Percentiles rank a stretch among this genome's conserved stretches.
These are phyloP conservation scores for Agarophyton chilense DNA, from an alignment of 23 red algal genomes.

Conservation along the genomic window DNA sequence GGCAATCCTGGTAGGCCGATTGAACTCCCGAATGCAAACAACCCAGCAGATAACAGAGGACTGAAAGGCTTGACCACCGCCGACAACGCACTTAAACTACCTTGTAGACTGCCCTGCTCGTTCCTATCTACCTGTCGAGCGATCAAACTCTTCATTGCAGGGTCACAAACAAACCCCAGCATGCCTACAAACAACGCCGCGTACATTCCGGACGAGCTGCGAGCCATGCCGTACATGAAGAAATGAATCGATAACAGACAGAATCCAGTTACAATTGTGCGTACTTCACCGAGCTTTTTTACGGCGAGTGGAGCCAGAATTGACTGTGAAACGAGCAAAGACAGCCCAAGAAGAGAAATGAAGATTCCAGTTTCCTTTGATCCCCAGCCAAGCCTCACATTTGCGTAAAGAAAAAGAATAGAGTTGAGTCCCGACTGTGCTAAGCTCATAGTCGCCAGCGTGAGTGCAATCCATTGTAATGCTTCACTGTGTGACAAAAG, in stretches of 20 bases:
- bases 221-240: constrained; percentile 56
- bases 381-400: constrained; percentile 68
- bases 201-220: constrained; percentile 22
- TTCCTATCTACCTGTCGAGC: constrained; percentile 50
- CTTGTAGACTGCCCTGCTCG: constrained; percentile 69
- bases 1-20: constrained; percentile 45
- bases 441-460: constrained; percentile 6
- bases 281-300: constrained; percentile 25
- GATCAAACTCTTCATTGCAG: constrained; percentile 71
- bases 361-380: constrained; percentile 66
- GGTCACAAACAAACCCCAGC: constrained; percentile 48
- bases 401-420: constrained; percentile 69
- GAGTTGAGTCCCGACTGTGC: constrained; percentile 63
- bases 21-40: constrained; percentile 46
- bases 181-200: constrained; percentile 53
- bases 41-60: constrained; percentile 49
- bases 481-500: constrained; percentile 35
- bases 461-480: constrained; percentile 51
- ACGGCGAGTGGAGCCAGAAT: constrained; percentile 53
- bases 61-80: constrained; percentile 61
- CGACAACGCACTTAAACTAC: constrained; percentile 50
- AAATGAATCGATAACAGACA: constrained; percentile 14
- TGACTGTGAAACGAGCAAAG: constrained; percentile 63
- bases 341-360: constrained; percentile 53
- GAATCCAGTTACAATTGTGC: constrained; percentile 48